Base-by-base conservation (phyloP, 2,329 filamentous ascomycete species). In the Aspergillus sp. region DNA sequence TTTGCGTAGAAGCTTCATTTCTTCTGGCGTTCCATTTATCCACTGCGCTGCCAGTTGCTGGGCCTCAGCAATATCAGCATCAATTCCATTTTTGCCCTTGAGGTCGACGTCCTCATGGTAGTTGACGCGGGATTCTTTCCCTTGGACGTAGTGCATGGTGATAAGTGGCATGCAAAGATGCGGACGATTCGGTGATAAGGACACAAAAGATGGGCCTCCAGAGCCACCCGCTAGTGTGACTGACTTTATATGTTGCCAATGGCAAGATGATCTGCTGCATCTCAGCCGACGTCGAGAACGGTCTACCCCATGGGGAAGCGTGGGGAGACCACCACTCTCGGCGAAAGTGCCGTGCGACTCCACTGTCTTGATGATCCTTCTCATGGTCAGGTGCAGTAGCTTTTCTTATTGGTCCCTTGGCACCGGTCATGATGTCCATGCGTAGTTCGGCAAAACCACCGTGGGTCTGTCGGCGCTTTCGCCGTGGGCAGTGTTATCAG, bases 1-100 rank as follows among this genome's bases (percentile, higher is more conserved):
- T 31, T 48, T 48, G 31, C 46, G 46, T 31, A 48, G 16, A 14
- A 48, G 46, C 4, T 11, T 40, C 46, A 40, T 48, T 10, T 48
- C 46, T 17, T 48, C 46, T 4, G 31, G 17, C 2, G 46, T 48
- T n/a, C 46, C 46, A 16, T 36, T 16, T 4, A 36, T 9, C 32
- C 32, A 36, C n/a, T 36, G 32, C 11, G 32, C 32, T 36, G 32
- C 32, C 3, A 36, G 11, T 3, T 36, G 32, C 9, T 36, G 32
- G 4, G 32, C 32, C 3, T 36, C 4, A 36, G 32, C 32, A 36
- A 36, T 36, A 9, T 36, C 32, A 3, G 4, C 9, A 36, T 4
- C 11, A 16, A 36, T 36, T 16, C 11, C 32, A 13, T 36, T 16
- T 9, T 36, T 36, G 11, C n/a, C 32, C 3, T 16, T 11, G 4